Evolutionary conservation across 2,329 filamentous ascomycete genomes (phyloP), one percentile per base, ranked within the genome.

Genomic region (Trichophyton schoenleinii): DNA sequence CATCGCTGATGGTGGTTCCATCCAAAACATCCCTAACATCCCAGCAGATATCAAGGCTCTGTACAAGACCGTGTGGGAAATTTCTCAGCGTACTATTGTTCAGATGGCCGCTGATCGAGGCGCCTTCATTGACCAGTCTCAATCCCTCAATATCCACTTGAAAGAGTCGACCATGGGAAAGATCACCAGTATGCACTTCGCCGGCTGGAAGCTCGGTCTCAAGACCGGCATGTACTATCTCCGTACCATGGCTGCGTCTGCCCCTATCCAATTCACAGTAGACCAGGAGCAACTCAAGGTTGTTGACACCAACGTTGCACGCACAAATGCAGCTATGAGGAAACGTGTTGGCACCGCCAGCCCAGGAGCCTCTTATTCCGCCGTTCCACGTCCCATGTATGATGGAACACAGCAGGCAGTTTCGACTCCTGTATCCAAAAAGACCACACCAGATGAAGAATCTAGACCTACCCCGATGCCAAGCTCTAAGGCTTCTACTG

Each of bases 211-310:
- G 83, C 86, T 97, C 67, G 94, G 94, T 71, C 84, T 99, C 68
- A 99, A 99, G 87, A 99, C 94, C 41, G 94, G 94, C 80, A 97
- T 99, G 94, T 99, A 99, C 86, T 99, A 99, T 78, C 86, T 99
- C 69, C 90, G 94, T 70, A 99, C 94, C 57, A 94, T 95, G 85
- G 94, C 94, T 65, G 94, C 94, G 41, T 91, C 91, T 18, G 91
- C 91, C 55, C 94, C 94, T 60, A 99, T 99, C 67, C 94, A 99
- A 77, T 99, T 99, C 80, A 99, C 94, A 3, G 94, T 99, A 71
- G 94, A 99, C 73, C 92, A 99, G 77, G 89, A 96, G 77, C 88
- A 89, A 61, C 85, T 99, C 68, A 89, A 91, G 79, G 85, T 96
- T 55, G 84, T 84, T 44, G 94, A 99, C 72, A 89, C 85, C 66